Conservation (phyloP, 192 early-diverging fungal species). For the Cetraspora pellucida region DNA sequence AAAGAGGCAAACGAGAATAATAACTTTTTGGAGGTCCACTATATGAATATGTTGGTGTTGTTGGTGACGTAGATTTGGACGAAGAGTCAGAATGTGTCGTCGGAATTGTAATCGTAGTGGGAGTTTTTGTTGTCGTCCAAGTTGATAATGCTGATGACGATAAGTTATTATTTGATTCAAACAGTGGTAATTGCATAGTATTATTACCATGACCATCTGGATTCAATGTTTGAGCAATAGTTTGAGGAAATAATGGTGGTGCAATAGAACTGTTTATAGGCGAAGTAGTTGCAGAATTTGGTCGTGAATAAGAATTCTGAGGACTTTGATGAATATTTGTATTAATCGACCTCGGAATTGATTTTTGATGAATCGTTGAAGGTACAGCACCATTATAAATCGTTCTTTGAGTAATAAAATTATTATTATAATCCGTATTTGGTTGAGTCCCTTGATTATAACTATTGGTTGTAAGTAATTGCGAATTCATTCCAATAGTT, state of each 20-base stretch:
- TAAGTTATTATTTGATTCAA: not conserved
- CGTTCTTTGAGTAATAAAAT: not conserved
- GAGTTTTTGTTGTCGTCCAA: not conserved
- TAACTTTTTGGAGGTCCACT: conserved; percentile 31
- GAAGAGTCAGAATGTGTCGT: not conserved
- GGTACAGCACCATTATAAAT: not conserved
- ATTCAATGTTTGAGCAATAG: too few species aligned
- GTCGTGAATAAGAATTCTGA: not conserved
- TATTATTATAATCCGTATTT: not conserved
- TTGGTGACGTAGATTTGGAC: not conserved
- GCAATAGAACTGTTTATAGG: not conserved
- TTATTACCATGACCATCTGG: not conserved
- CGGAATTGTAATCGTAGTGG: not conserved
- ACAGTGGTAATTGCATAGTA: conserved; percentile 3
- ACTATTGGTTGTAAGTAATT: not conserved
- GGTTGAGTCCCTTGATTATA: not conserved
- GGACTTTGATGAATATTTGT: not conserved
- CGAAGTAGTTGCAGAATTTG: not conserved
- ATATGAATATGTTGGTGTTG: conserved; percentile 19
- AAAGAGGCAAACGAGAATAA: conserved; percentile 26
- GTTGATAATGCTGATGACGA: not conserved
- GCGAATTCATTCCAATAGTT: not conserved
- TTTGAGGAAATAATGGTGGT: not conserved
- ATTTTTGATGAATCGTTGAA: not conserved
- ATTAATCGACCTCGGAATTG: not conserved